A percentile compares a stretch with the other conserved stretches of the same genome.
phyloP scores from a whole-genome alignment of 2,329 filamentous ascomycete genomes.

The Aspergillus sp. region DNA sequence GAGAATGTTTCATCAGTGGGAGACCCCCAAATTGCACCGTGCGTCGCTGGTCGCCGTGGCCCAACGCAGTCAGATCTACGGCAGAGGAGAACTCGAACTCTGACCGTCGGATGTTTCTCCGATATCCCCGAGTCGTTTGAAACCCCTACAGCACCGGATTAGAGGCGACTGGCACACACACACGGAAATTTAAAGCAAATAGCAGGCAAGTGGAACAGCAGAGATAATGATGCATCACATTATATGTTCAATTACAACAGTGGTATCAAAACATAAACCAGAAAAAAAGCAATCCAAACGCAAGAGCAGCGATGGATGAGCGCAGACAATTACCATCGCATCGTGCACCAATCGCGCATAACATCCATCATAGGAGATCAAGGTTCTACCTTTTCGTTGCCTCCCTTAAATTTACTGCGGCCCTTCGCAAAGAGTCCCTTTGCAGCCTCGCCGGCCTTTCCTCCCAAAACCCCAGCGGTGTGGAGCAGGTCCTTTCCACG shows the following conservation, averaged over 20 bases:
- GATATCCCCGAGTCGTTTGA: slow-evolving; percentile 25
- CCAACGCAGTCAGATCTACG: slow-evolving; percentile 16
- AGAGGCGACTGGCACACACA: background rate
- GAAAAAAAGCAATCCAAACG: slow-evolving; percentile 4
- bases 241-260: slow-evolving; percentile 27
- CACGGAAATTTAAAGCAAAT: slow-evolving; percentile 8
- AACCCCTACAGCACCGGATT: slow-evolving; percentile 22
- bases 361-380: slow-evolving; percentile 46
- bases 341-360: slow-evolving; percentile 13
- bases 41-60: slow-evolving; percentile 13
- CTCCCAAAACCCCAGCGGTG: slow-evolving; percentile 69
- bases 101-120: slow-evolving; percentile 13
- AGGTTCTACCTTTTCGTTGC: slow-evolving; percentile 80
- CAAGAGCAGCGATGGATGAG: slow-evolving; percentile 11
- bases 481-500: slow-evolving; percentile 89
- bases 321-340: background rate
- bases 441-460: slow-evolving; percentile 72
- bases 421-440: slow-evolving; percentile 91
- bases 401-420: slow-evolving; percentile 73
- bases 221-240: slow-evolving; percentile 28
- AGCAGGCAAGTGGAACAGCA: background rate
- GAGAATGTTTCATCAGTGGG: slow-evolving; percentile 12
- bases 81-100: slow-evolving; percentile 17
- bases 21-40: slow-evolving; percentile 23
- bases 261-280: slow-evolving; percentile 10